Evolutionary conservation across 2,329 filamentous ascomycete species (phyloP).

Genomic region (Achaetomium macrosporum): DNA sequence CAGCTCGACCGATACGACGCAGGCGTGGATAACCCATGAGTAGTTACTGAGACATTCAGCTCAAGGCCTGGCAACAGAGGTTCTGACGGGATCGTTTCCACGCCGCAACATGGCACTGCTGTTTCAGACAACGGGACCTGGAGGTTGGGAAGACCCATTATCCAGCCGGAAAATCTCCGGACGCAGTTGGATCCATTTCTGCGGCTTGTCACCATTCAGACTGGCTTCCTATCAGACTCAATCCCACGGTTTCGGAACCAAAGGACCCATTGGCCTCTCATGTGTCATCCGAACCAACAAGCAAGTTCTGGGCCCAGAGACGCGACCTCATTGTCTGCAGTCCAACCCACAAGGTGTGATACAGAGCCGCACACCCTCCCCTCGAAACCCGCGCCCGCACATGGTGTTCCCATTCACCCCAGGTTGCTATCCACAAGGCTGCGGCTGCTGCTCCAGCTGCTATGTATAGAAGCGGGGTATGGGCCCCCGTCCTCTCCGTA

Average conservation of each 20-base stretch:
- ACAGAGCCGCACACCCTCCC: not conserved
- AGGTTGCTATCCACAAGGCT: not conserved
- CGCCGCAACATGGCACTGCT: constrained; percentile 13
- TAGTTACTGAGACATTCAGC: not conserved
- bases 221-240: constrained; percentile 14
- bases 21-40: not conserved
- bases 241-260: constrained; percentile 10
- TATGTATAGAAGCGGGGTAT: constrained; percentile 1
- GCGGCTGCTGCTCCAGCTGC: not conserved
- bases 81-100: constrained; percentile 11
- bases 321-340: no score
- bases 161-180: not conserved
- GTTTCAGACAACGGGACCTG: constrained; percentile 14
- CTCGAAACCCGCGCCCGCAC: not conserved
- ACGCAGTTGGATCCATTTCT: not conserved
- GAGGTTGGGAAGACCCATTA: constrained; percentile 10
- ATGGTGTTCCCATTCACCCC: no score
- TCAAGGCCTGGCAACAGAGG: constrained; percentile 4
- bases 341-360: not conserved
- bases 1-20: not conserved
- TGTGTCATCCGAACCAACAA: constrained; percentile 4
- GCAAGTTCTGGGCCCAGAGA: no score
- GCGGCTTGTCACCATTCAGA: not conserved
- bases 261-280: constrained; percentile 3
- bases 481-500: not conserved